phyloP scores from a whole-genome alignment of 2,329 filamentous ascomycete genomes.

The Aspergillus tamarii region DNA sequence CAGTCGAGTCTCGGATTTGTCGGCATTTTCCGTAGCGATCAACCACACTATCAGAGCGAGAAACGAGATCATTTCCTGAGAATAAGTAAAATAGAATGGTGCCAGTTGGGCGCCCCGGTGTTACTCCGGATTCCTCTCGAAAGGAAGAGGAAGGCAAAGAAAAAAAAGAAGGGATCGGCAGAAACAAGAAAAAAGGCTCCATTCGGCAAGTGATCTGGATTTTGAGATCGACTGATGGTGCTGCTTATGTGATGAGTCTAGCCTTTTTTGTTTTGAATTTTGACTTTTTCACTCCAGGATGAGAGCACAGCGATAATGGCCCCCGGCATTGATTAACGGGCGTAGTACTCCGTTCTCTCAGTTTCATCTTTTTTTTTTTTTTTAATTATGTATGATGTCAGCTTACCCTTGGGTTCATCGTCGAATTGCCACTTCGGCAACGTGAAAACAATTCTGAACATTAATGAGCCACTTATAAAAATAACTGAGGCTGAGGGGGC shows the following conservation, averaged over 20 bases:
- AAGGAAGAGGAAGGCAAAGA: not conserved
- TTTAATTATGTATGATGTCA: not conserved
- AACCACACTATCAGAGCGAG: not conserved
- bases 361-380: not conserved
- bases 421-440: not conserved
- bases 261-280: not conserved
- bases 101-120: not conserved
- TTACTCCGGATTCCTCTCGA: not conserved
- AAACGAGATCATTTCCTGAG: not conserved
- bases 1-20: not conserved
- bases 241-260: not conserved
- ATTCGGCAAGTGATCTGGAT: not conserved
- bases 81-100: not conserved
- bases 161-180: not conserved
- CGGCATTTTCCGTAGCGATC: constrained; percentile 1
- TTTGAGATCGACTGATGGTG: not conserved
- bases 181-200: not conserved
- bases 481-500: not conserved
- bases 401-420: not conserved
- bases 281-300: not conserved
- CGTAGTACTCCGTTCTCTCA: not conserved
- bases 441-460: not conserved
- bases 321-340: not conserved
- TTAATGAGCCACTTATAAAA: not conserved
- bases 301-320: not conserved